Evolutionary conservation across 2,329 filamentous ascomycete species (phyloP).

Genomic region (Calonectria pseudoturangicola): DNA sequence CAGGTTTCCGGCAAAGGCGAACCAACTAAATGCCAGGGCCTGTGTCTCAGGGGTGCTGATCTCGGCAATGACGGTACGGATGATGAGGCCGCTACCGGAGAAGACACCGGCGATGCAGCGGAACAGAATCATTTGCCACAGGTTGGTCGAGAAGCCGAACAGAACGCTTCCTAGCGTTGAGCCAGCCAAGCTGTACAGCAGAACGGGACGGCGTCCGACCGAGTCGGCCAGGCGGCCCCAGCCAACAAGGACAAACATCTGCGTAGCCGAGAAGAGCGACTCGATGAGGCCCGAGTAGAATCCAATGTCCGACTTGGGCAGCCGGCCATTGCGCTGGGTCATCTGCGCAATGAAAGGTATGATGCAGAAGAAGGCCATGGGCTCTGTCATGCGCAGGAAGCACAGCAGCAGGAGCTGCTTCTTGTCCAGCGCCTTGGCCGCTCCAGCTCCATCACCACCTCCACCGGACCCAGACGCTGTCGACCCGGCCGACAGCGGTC

Average conservation of each 20-base stretch:
- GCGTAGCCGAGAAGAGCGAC: slow-evolving; percentile 82
- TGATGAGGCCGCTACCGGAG: slow-evolving; percentile 82
- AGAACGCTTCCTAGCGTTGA: slow-evolving; percentile 76
- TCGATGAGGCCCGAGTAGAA: slow-evolving; percentile 88
- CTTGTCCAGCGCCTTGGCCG: slow-evolving; percentile 60
- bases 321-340: slow-evolving; percentile 79
- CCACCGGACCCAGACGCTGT: background rate
- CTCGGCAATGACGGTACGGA: slow-evolving; percentile 86
- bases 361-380: slow-evolving; percentile 88
- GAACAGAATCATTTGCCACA: slow-evolving; percentile 85
- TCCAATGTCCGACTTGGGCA: slow-evolving; percentile 80
- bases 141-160: slow-evolving; percentile 79
- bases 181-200: slow-evolving; percentile 80
- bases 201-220: slow-evolving; percentile 82
- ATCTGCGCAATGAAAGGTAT: slow-evolving; percentile 88
- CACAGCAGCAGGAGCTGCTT: slow-evolving; percentile 84
- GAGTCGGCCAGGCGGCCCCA: slow-evolving; percentile 81
- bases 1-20: slow-evolving; percentile 84
- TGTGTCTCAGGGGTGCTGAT: slow-evolving; percentile 82
- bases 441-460: background rate
- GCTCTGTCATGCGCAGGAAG: slow-evolving; percentile 83
- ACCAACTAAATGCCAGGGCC: slow-evolving; percentile 84
- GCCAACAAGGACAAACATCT: slow-evolving; percentile 85
- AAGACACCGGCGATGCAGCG: slow-evolving; percentile 84
- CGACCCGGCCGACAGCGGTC: slow-evolving; percentile 11